Evolutionary conservation across 1,284 basidiomycete species (phyloP).

Genomic region (Tylopilus sp.): DNA sequence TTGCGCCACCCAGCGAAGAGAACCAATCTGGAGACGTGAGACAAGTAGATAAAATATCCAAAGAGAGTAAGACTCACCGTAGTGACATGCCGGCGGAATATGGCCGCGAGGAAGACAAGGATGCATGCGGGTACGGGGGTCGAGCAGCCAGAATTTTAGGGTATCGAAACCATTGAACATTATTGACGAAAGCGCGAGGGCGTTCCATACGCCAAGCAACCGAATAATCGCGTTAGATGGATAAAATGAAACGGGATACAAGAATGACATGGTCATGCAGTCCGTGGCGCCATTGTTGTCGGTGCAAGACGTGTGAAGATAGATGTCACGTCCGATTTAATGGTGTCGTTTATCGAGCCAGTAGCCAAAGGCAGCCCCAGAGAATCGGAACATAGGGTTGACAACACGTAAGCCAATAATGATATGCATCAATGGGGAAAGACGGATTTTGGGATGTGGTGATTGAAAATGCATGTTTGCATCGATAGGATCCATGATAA

Average conservation of each 20-base stretch:
- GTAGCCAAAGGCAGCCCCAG: slow-evolving; percentile 3
- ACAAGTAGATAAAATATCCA: neutral
- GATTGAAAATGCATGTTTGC: slow-evolving; percentile 1
- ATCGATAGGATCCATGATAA: slow-evolving; percentile 18
- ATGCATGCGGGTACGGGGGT: neutral
- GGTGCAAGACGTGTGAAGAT: neutral
- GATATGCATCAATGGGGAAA: slow-evolving; percentile 19
- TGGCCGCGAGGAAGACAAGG: neutral
- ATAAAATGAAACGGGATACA: neutral
- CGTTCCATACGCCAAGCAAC: neutral
- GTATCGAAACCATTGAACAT: neutral
- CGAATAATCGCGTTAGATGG: neutral
- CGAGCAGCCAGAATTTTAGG: neutral
- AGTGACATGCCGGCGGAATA: neutral
- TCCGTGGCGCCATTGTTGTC: slow-evolving; percentile 1
- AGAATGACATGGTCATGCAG: neutral
- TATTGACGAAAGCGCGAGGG: neutral
- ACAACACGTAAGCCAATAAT: neutral
- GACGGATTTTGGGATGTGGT: neutral
- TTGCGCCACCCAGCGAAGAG: neutral
- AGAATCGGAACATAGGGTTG: neutral
- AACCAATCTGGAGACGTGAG: slow-evolving; percentile 14
- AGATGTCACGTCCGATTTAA: slow-evolving; percentile 1
- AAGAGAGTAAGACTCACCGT: slow-evolving; percentile 9
- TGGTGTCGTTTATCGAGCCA: slow-evolving; percentile 2